Evolutionary conservation across 192 early-diverging fungal genomes (phyloP), one percentile per base, ranked within the genome.

Genomic region (Linnemannia zychae): DNA sequence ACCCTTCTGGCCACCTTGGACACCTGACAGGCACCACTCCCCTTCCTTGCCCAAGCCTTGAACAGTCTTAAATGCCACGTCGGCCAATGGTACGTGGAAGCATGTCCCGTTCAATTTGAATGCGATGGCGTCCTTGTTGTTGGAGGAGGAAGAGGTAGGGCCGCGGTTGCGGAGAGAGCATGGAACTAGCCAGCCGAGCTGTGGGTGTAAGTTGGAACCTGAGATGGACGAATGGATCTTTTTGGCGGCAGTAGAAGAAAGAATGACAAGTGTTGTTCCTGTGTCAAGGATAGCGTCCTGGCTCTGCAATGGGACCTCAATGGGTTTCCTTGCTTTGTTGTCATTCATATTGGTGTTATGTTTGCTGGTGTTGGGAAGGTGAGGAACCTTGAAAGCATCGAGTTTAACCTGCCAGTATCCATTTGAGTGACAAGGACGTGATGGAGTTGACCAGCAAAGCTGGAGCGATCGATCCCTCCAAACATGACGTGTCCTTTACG

Each of bases 261-360:
- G 84, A 20, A 92, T 77, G 53, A 94, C 82, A 7, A 94, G 80
- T 20, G 92, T 94, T n/a, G 93, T 91, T 69, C 93, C 93, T 3
- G 93, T 93, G 79, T 94, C 93, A 12, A 94, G 34, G 72, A 94
- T 92, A 15, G 82, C 86, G 5, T 50, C 36, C 22, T 74, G 71
- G 18, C 81, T 81, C 6, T 87, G 67, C 0, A 74, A 74, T 0
- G 82, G 66, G 20, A 79, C 77, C 34, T 81, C 81, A 68, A 31
- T 12, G 40, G 40, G 40, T 28, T 24, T 28, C 31, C 11, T 5
- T 13, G 57, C 9, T 28, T 57, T 57, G 52, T 24, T 57, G 3
- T 24, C 28, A 22, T 31, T 63, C 0, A n/a, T n/a, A n/a, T 13
- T 31, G 28, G 57, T 13, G 4, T 0, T 33, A 12, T 63, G n/a